Evolutionary conservation across 2,329 filamentous ascomycete species (phyloP).

Genomic region (Emericellopsis atlantica): DNA sequence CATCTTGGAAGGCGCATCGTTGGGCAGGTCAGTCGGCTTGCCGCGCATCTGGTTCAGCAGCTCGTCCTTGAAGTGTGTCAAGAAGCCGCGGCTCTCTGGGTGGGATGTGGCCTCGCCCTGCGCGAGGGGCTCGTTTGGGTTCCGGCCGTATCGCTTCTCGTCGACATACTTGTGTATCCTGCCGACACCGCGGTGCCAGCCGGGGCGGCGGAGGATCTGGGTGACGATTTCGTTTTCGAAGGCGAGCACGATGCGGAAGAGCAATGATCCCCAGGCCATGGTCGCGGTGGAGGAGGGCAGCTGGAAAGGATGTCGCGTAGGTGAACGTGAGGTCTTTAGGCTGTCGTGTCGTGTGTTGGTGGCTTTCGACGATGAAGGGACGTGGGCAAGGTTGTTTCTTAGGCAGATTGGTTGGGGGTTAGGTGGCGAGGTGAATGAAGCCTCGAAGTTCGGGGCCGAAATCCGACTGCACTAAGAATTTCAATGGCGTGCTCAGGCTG

Average conservation of each 20-base stretch:
- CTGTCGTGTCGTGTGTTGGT: not conserved
- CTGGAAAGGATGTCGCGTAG: not conserved
- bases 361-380: not conserved
- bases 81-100: slow-evolving; percentile 19
- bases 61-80: slow-evolving; percentile 36
- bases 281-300: not conserved
- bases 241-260: slow-evolving; percentile 18
- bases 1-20: not conserved
- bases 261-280: slow-evolving; percentile 20
- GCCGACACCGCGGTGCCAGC: slow-evolving; percentile 38
- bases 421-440: not conserved
- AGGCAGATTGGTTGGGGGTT: not conserved
- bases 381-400: too few species aligned
- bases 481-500: not conserved
- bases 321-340: too few species aligned
- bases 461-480: not conserved
- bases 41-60: slow-evolving; percentile 35
- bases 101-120: slow-evolving; percentile 38
- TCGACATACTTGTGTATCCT: slow-evolving; percentile 37
- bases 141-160: slow-evolving; percentile 32
- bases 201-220: slow-evolving; percentile 33
- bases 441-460: not conserved
- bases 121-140: slow-evolving; percentile 35
- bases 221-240: slow-evolving; percentile 14
- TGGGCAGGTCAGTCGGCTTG: slow-evolving; percentile 21